Conservation (phyloP, 129 eudicot genomes). For the Escallonia rubra region DNA sequence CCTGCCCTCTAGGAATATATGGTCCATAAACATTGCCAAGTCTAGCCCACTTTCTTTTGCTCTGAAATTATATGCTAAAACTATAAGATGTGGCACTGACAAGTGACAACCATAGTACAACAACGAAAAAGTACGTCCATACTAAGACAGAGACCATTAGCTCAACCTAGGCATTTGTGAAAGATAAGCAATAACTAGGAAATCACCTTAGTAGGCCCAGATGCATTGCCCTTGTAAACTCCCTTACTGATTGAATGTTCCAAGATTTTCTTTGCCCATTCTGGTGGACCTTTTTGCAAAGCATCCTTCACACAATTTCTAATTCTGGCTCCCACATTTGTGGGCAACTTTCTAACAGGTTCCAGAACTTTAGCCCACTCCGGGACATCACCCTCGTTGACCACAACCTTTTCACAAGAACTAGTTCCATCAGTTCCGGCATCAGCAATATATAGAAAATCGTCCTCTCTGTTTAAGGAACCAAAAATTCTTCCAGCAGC, state of each 20-base stretch:
- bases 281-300: constrained; percentile 53
- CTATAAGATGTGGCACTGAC: too few relatives aligned
- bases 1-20: too few relatives aligned
- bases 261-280: constrained; percentile 48
- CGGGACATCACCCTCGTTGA: constrained; percentile 17
- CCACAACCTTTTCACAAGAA: constrained; percentile 9
- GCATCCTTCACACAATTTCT: constrained; percentile 39
- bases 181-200: background rate
- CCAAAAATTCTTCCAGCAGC: constrained; percentile 30
- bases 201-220: constrained; percentile 69
- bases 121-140: too few relatives aligned
- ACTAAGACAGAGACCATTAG: too few relatives aligned
- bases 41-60: too few relatives aligned
- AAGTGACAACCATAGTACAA: too few relatives aligned
- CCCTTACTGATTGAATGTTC: constrained; percentile 51
- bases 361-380: constrained; percentile 58
- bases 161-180: background rate
- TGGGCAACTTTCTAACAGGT: constrained; percentile 49
- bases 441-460: constrained; percentile 14
- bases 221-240: constrained; percentile 64
- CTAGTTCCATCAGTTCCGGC: constrained; percentile 15
- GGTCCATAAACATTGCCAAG: too few relatives aligned
- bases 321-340: constrained; percentile 54
- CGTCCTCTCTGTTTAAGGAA: constrained; percentile 14
- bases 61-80: too few relatives aligned